A percentile compares a stretch with the other conserved stretches of the same genome.
Evolutionary conservation across 2,329 filamentous ascomycete genomes (phyloP).

Genomic region (Fusarium verticillioides): DNA sequence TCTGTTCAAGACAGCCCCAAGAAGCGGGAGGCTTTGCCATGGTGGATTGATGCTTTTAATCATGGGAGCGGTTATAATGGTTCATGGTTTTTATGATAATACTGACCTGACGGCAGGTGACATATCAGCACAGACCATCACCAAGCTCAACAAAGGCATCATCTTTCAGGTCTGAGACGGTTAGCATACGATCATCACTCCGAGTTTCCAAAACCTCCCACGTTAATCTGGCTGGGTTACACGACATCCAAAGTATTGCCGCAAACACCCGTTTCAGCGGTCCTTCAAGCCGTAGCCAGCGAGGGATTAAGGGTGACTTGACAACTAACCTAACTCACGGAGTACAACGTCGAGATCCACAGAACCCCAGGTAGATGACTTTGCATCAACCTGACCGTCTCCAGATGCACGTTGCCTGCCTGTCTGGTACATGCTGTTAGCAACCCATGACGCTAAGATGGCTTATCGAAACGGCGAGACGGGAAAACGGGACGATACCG

Average conservation of each 20-base stretch:
- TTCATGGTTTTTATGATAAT: not conserved
- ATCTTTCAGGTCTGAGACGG: not conserved
- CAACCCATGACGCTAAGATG: not conserved
- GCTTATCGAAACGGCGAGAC: not conserved
- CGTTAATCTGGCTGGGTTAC: slow-evolving; percentile 9
- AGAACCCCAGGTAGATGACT: not conserved
- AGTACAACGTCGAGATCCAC: not conserved
- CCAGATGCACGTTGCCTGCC: slow-evolving; percentile 15
- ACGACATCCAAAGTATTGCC: slow-evolving; percentile 13
- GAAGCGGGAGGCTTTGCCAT: slow-evolving; percentile 5
- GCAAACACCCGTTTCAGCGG: slow-evolving; percentile 15
- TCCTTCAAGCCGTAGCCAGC: not conserved
- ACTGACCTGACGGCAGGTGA: slow-evolving; percentile 1
- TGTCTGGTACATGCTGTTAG: not conserved
- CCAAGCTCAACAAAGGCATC: not conserved
- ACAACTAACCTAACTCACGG: not conserved
- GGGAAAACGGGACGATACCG: slow-evolving; percentile 1
- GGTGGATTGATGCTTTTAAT: not conserved
- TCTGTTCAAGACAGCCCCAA: slow-evolving; percentile 3
- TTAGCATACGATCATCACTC: not conserved
- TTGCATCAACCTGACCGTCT: slow-evolving; percentile 17
- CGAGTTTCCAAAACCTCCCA: not conserved
- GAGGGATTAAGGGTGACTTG: not conserved
- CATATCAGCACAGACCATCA: slow-evolving; percentile 4
- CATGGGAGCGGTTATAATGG: slow-evolving; percentile 1